These are phyloP conservation scores for Ceratobasidium sp. DNA, from an alignment of 1,284 basidiomycete species.

Conservation along the genomic window DNA sequence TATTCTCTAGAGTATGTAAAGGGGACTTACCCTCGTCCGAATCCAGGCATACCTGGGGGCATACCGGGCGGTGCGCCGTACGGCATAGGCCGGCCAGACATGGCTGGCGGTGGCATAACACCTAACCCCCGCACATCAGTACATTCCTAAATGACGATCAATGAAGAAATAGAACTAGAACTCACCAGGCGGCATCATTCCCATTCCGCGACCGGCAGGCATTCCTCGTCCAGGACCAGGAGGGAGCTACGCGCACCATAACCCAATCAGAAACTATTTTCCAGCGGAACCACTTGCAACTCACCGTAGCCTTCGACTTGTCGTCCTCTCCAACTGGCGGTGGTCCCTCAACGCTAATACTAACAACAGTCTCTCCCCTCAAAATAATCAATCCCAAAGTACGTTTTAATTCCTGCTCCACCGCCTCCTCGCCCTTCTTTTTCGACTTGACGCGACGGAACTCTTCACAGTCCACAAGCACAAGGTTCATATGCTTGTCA, in stretches of 20 bases:
- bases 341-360: constrained; percentile 94
- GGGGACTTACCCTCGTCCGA: constrained; percentile 61
- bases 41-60: constrained; percentile 88
- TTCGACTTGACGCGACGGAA: constrained; percentile 90
- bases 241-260: constrained; percentile 69
- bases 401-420: constrained; percentile 95
- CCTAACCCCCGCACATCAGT: constrained; percentile 21
- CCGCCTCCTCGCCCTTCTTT: constrained; percentile 78
- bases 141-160: neutral
- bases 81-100: constrained; percentile 86
- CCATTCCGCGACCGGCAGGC: constrained; percentile 97
- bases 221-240: constrained; percentile 94
- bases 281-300: constrained; percentile 6
- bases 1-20: neutral
- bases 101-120: constrained; percentile 65
- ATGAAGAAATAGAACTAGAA: constrained; percentile 52
- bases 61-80: constrained; percentile 70
- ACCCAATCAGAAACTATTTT: neutral
- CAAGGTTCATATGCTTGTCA: constrained; percentile 99
- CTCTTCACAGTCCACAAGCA: constrained; percentile 97
- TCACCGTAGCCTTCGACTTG: constrained; percentile 60
- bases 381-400: constrained; percentile 96
- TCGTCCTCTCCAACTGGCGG: constrained; percentile 93
- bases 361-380: constrained; percentile 96
- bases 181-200: constrained; percentile 92